A percentile compares a stretch with the other conserved stretches of the same genome.
phyloP scores from a whole-genome alignment of 345 rosid genomes.

The Populus alba region DNA sequence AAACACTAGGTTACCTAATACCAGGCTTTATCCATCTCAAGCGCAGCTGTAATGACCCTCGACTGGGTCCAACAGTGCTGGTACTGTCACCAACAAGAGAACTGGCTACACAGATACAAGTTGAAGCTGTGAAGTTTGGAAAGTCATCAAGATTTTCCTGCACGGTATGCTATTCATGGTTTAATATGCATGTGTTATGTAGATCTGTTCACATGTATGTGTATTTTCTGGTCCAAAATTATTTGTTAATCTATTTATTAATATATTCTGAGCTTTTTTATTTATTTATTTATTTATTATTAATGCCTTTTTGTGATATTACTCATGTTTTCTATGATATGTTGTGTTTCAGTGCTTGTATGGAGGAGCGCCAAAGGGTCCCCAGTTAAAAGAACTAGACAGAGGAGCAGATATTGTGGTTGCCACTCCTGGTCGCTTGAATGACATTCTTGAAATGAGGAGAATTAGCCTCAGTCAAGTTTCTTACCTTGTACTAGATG shows the following conservation, averaged over 20 bases:
- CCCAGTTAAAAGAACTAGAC: constrained; percentile 86
- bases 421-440: constrained; percentile 98
- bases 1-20: constrained; percentile 87
- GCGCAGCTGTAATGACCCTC: constrained; percentile 58
- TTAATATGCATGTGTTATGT: not conserved
- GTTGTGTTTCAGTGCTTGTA: constrained; percentile 66
- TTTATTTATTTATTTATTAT: too few species aligned
- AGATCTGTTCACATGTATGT: not conserved
- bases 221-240: not conserved
- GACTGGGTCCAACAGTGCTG: constrained; percentile 86
- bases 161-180: constrained; percentile 49
- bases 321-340: constrained; percentile 5
- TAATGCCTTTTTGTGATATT: not conserved
- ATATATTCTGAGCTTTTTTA: too few species aligned
- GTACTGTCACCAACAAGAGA: constrained; percentile 97
- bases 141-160: constrained; percentile 85
- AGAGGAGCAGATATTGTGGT: constrained; percentile 93
- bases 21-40: constrained; percentile 88
- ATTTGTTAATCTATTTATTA: not conserved
- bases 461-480: constrained; percentile 81
- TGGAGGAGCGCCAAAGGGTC: constrained; percentile 98
- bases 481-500: constrained; percentile 92
- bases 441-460: constrained; percentile 97
- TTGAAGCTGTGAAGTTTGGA: constrained; percentile 89
- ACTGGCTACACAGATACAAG: constrained; percentile 94